Evolutionary conservation across 495 filamentous ascomycete species (phyloP).

Genomic region (Pseudevernia furfuracea): DNA sequence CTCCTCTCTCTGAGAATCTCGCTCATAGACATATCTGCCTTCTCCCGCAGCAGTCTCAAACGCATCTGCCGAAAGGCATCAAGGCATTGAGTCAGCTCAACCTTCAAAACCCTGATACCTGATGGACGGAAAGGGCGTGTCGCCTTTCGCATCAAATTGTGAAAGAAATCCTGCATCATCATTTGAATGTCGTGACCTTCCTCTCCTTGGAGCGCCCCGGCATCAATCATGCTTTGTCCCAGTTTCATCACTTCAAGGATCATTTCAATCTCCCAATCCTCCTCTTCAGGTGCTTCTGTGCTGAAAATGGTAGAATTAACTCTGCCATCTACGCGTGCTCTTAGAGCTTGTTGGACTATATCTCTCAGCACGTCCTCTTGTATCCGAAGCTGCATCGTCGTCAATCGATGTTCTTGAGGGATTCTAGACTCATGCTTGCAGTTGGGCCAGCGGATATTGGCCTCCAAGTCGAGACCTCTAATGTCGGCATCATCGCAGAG

Average conservation of each 20-base stretch:
- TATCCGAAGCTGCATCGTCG: neutral
- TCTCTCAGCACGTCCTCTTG: neutral
- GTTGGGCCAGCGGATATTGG: neutral
- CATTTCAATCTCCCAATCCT: neutral
- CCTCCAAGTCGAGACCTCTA: neutral
- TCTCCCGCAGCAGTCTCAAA: neutral
- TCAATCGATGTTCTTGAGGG: neutral
- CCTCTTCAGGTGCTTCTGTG: neutral
- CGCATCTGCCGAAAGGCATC: neutral
- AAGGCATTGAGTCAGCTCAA: neutral
- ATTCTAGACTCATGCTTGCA: too few species aligned
- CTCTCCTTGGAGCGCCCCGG: neutral
- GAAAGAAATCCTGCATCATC: neutral
- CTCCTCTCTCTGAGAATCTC: neutral
- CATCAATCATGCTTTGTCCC: neutral
- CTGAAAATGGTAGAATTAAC: neutral
- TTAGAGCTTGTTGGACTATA: neutral
- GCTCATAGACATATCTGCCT: neutral
- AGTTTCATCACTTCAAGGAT: neutral
- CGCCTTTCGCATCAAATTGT: neutral
- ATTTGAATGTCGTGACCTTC: neutral
- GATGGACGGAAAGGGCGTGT: constrained; percentile 2
- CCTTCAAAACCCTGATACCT: neutral
- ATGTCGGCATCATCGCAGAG: neutral
- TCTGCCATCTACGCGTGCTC: neutral